Conservation (phyloP, 176 grass and related monocot species). For the Phoenix dactylifera region DNA sequence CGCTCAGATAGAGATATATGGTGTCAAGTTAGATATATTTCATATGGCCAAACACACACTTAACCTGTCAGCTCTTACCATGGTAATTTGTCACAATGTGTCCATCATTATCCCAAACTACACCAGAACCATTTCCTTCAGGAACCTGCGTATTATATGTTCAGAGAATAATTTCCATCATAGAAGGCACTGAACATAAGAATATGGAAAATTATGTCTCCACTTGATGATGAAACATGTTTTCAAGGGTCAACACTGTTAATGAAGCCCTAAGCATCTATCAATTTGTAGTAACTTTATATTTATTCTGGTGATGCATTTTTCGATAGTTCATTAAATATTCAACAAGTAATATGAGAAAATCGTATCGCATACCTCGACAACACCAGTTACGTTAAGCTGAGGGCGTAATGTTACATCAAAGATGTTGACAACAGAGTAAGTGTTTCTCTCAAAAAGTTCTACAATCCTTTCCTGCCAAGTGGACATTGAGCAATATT, state of each 20-base stretch:
- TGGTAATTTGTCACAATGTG: slow-evolving; percentile 98
- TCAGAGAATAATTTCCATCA: slow-evolving; percentile 25
- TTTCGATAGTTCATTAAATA: no score
- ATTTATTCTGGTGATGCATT: no score
- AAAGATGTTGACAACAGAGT: slow-evolving; percentile 95
- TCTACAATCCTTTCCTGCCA: slow-evolving; percentile 61
- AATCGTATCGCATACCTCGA: slow-evolving; percentile 48
- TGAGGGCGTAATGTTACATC: slow-evolving; percentile 83
- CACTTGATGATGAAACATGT: no score
- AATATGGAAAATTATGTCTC: no score
- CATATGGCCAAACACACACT: no score
- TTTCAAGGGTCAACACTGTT: no score
- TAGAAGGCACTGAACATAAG: slow-evolving; percentile 1
- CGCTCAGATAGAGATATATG: no score
- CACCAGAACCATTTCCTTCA: slow-evolving; percentile 97
- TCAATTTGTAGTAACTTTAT: no score
- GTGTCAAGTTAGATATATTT: no score
- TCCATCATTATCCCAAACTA: slow-evolving; percentile 88
- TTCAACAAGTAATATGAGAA: no score
- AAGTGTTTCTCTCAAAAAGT: slow-evolving; percentile 90
- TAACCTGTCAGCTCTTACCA: slow-evolving; percentile 39
- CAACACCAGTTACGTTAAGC: slow-evolving; percentile 81
- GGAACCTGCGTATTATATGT: slow-evolving; percentile 52
- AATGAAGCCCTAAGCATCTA: no score
- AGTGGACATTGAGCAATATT: neutral